These are phyloP conservation scores for Globisporangium sylvaticum DNA, from an alignment of 352 stramenopile species.

Conservation along the genomic window DNA sequence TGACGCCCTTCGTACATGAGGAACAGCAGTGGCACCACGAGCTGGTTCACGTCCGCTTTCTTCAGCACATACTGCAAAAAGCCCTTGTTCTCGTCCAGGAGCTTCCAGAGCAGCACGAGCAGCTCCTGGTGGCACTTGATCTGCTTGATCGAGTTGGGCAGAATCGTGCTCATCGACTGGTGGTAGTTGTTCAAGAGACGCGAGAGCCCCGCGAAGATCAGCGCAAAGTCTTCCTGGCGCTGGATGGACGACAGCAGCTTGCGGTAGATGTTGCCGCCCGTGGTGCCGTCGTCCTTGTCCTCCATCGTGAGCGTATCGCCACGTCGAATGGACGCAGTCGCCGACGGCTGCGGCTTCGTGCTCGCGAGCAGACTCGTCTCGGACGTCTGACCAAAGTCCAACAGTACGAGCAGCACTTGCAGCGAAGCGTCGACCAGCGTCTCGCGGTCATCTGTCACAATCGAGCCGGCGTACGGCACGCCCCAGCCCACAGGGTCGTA, in stretches of 20 bases:
- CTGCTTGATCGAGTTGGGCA: conserved; percentile 92
- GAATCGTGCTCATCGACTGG: conserved; percentile 90
- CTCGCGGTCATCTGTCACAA: conserved; percentile 87
- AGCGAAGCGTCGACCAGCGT: conserved; percentile 89
- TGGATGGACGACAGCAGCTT: conserved; percentile 62
- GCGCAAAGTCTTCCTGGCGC: conserved; percentile 86
- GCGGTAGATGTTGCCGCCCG: conserved; percentile 58
- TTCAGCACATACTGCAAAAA: conserved; percentile 95
- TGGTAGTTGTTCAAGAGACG: conserved; percentile 97
- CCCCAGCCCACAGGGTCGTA: conserved; percentile 92
- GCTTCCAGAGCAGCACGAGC: conserved; percentile 97
- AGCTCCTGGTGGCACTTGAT: conserved; percentile 97
- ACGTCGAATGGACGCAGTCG: conserved; percentile 22
- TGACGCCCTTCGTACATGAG: conserved; percentile 94
- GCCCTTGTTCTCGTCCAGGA: conserved; percentile 95
- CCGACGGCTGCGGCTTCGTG: conserved; percentile 44
- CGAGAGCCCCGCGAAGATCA: conserved; percentile 93
- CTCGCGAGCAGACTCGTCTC: conserved; percentile 38
- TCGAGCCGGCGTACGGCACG: conserved; percentile 87
- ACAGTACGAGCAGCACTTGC: conserved; percentile 92
- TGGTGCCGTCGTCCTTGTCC: conserved; percentile 27
- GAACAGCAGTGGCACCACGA: conserved; percentile 84
- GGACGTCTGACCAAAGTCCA: conserved; percentile 90
- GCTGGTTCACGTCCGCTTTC: conserved; percentile 91
- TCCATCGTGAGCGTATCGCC: conserved; percentile 23